Conservation (phyloP, 2,329 filamentous ascomycete species). For the Apiospora hydei region DNA sequence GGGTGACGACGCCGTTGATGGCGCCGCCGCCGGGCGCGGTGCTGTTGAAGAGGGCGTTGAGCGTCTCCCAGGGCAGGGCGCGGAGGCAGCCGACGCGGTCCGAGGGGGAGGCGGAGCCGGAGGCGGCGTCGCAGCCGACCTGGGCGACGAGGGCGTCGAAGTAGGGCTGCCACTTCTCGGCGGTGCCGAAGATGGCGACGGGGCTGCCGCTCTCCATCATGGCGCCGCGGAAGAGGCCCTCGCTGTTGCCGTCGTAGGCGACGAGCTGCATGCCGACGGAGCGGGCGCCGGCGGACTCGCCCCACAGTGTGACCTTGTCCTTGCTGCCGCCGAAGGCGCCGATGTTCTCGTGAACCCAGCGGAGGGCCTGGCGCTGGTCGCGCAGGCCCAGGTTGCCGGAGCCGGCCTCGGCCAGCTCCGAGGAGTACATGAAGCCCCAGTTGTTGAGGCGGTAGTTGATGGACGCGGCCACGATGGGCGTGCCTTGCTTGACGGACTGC, state of each 20-base stretch:
- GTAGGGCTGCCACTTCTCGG: conserved; percentile 32
- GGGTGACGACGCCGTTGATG: conserved; percentile 32
- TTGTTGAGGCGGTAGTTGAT: conserved; percentile 59
- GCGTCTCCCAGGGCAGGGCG: conserved; percentile 39
- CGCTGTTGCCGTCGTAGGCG: conserved; percentile 60
- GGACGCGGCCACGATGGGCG: conserved; percentile 57
- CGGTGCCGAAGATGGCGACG: conserved; percentile 33
- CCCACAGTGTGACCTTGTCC: conserved; percentile 57
- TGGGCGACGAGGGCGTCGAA: conserved; percentile 41
- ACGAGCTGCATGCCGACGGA: conserved; percentile 58
- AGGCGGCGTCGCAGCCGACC: conserved; percentile 33
- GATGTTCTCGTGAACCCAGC: conserved; percentile 60
- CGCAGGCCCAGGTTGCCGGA: conserved; percentile 58
- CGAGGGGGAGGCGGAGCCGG: conserved; percentile 32
- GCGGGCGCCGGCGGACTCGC: conserved; percentile 60
- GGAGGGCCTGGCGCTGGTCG: conserved; percentile 57
- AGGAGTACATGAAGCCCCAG: conserved; percentile 60
- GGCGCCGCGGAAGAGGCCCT: conserved; percentile 60
- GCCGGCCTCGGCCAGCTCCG: conserved; percentile 50
- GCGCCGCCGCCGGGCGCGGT: conserved; percentile 31
- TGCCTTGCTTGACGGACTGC: conserved; percentile 53
- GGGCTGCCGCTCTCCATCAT: conserved; percentile 58
- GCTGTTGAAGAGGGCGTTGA: conserved; percentile 42
- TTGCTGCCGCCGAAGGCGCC: conserved; percentile 56
- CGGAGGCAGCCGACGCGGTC: conserved; percentile 43